Evolutionary conservation across 2,329 filamentous ascomycete genomes (phyloP), one percentile per base, ranked within the genome.

Genomic region (Talaromyces atroroseus): DNA sequence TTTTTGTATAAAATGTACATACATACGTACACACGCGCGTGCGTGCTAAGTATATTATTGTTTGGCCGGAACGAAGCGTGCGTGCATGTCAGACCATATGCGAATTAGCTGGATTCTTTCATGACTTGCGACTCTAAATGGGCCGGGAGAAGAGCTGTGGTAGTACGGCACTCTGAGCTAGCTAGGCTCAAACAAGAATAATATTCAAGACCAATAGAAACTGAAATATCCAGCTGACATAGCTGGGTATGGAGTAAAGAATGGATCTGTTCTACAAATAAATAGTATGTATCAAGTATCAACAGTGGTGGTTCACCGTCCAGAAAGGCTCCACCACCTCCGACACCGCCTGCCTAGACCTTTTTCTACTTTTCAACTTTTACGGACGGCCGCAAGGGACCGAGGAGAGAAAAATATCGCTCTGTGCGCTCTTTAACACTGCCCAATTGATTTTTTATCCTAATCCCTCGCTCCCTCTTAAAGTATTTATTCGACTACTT

Each of bases 401-500:
- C 40, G 18, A 44, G 11, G 7, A 8, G 5, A 29, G 26, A 42
- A 26, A 36, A 32, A 50, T 46, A 36, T 51, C 47, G 36, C 47
- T 56, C 49, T 45, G 47, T 51, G 47, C 42, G 49, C 48, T 23
- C 32, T 50, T 50, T 51, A 46, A 34, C 12, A 49, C 21, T 26
- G 20, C 52, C 45, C 52, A 54, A 54, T 54, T 56, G 54, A 36
- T 50, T 16, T 8, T 4, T 26, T n/a, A 42, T 26, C n/a, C n/a
- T 8, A 34, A 32, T 55, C 52, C 29, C 24, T 20, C 16, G 21
- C 18, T 32, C 18, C 32, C 29, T n/a, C n/a, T n/a, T 49, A n/a
- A 7, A 21, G 5, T 51, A 38, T 38, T 36, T 49, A 48, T 48
- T n/a, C 16, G 16, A 11, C 24, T n/a, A 20, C 11, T 46, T 10